These are phyloP conservation scores for Linanthus parryae DNA, from an alignment of 148 eudicot genomes.

Conservation along the genomic window DNA sequence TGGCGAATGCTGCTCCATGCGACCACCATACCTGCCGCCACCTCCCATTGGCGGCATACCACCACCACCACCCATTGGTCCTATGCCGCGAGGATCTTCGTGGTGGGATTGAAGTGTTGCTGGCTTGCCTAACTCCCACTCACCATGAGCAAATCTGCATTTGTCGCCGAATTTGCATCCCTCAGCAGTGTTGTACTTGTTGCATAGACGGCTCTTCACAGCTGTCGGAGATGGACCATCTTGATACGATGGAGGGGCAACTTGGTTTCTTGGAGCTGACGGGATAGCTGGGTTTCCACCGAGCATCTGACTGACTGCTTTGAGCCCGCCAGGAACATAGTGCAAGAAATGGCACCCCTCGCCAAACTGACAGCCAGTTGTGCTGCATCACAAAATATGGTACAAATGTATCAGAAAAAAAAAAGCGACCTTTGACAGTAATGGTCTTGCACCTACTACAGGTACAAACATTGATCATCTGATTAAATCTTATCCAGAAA, in stretches of 20 bases:
- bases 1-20: not conserved
- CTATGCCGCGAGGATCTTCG: not conserved
- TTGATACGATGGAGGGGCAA: constrained; percentile 23
- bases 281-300: constrained; percentile 27
- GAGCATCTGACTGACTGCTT: constrained; percentile 63
- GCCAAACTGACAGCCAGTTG: constrained; percentile 71
- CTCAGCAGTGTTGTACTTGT: constrained; percentile 48
- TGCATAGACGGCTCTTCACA: constrained; percentile 59
- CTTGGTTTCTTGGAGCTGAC: constrained; percentile 24
- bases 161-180: constrained; percentile 81
- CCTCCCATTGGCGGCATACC: too few relatives aligned
- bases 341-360: constrained; percentile 79
- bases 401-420: too few relatives aligned
- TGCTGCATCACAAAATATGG: constrained; percentile 31
- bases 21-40: not conserved
- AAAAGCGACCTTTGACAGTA: too few relatives aligned
- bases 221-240: constrained; percentile 28
- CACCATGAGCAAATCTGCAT: constrained; percentile 74
- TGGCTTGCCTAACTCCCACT: constrained; percentile 9
- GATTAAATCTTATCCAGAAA: too few relatives aligned
- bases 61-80: not conserved
- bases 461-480: too few relatives aligned
- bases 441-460: too few relatives aligned
- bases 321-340: constrained; percentile 62
- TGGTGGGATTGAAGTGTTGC: not conserved